phyloP scores from a whole-genome alignment of 176 grass and related monocot genomes.

The Eremochloa ophiuroides region DNA sequence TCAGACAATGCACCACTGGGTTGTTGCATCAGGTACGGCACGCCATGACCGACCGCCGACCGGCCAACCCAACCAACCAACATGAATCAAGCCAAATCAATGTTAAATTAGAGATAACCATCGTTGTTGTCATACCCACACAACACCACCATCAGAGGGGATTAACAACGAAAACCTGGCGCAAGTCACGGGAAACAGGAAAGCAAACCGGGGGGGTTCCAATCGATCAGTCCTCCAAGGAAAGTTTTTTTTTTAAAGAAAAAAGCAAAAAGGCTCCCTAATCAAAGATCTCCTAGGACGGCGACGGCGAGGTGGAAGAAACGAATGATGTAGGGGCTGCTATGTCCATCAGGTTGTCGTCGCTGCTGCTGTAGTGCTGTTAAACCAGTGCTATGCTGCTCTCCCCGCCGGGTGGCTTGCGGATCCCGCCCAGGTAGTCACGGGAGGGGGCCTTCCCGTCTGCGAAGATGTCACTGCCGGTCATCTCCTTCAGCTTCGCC shows the following conservation, averaged over 20 bases:
- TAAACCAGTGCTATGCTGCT: constrained; percentile 95
- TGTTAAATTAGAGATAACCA: constrained; percentile 54
- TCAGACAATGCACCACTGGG: constrained; percentile 42
- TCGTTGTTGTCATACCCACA: constrained; percentile 44
- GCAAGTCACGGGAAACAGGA: constrained; percentile 29
- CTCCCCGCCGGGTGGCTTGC: constrained; percentile 88
- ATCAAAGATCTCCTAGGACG: constrained; percentile 38
- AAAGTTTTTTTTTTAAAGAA: constrained; percentile 24
- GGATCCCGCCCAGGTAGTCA: constrained; percentile 80
- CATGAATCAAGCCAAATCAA: constrained; percentile 35
- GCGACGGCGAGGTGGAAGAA: constrained; percentile 16
- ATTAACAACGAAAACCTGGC: constrained; percentile 37
- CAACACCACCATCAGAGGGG: constrained; percentile 42
- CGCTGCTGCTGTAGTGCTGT: background rate
- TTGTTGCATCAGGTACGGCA: constrained; percentile 64
- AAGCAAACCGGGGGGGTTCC: constrained; percentile 53
- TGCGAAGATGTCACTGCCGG: constrained; percentile 79
- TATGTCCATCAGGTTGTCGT: constrained; percentile 43
- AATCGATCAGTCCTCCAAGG: constrained; percentile 49
- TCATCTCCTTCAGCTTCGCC: constrained; percentile 94
- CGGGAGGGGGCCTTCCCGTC: constrained; percentile 62
- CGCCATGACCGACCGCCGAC: constrained; percentile 37
- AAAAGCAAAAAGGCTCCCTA: constrained; percentile 13
- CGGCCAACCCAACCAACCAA: constrained; percentile 25
- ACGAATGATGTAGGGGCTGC: constrained; percentile 35